These are phyloP conservation scores for Cryphonectria parasitica DNA, from an alignment of 2,329 filamentous ascomycete genomes.

Conservation along the genomic window DNA sequence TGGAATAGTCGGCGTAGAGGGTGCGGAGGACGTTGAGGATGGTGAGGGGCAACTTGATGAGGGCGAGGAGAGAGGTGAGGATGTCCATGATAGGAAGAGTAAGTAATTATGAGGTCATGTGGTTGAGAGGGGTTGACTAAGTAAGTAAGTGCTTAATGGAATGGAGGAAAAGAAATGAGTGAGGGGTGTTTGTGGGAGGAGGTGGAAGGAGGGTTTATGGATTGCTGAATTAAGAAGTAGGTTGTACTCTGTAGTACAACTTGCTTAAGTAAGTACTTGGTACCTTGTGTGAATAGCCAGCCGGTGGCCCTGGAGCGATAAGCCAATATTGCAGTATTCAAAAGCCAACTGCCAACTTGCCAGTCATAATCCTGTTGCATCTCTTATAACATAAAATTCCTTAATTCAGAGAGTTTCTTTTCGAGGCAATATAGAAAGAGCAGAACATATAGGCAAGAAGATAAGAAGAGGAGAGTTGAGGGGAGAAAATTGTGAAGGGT, in stretches of 20 bases:
- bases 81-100: slow-evolving; percentile 15
- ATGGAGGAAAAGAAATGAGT: neutral
- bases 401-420: neutral
- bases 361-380: neutral
- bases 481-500: neutral
- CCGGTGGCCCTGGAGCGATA: neutral
- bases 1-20: slow-evolving; percentile 24
- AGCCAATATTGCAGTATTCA: neutral
- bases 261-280: too few species aligned
- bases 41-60: slow-evolving; percentile 21
- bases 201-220: neutral
- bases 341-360: neutral
- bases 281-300: neutral
- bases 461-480: neutral
- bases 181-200: too few species aligned
- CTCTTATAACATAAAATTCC: too few species aligned
- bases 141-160: too few species aligned
- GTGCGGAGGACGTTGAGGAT: slow-evolving; percentile 21
- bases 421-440: neutral
- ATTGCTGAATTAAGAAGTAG: too few species aligned
- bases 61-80: slow-evolving; percentile 7
- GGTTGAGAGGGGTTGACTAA: neutral
- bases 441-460: neutral
- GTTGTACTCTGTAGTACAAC: neutral
- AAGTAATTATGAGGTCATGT: too few species aligned